A percentile compares a stretch with the other conserved stretches of the same genome.
phyloP scores from a whole-genome alignment of 441 rosid genomes.

The Populus hybrid region DNA sequence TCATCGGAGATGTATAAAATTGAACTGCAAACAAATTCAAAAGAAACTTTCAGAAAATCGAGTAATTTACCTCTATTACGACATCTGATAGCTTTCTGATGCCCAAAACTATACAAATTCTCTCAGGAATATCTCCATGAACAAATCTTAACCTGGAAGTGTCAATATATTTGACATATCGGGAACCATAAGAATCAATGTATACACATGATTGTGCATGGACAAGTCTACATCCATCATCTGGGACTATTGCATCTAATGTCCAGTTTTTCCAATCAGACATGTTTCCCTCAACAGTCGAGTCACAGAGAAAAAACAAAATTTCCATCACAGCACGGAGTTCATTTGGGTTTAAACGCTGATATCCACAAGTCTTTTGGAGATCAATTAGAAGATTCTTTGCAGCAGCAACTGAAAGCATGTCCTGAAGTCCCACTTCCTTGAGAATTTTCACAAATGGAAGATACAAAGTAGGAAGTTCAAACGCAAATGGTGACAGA shows the following conservation, averaged over 20 bases:
- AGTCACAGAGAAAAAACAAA: conserved; percentile 70
- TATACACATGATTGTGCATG: conserved; percentile 80
- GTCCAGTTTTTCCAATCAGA: conserved; percentile 34
- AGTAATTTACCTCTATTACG: conserved; percentile 68
- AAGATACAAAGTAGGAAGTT: conserved; percentile 82
- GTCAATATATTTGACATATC: conserved; percentile 65
- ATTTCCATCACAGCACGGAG: conserved; percentile 96
- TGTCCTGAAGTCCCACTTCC: conserved; percentile 89
- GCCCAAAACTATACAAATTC: conserved; percentile 64
- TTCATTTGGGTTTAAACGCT: conserved; percentile 93
- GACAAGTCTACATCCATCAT: conserved; percentile 95
- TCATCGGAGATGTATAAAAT: background rate
- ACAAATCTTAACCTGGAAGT: conserved; percentile 79
- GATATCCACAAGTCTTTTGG: conserved; percentile 85
- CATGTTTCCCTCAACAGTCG: conserved; percentile 33
- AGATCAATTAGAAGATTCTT: conserved; percentile 69
- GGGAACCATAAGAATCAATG: conserved; percentile 81
- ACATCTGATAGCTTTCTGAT: conserved; percentile 90
- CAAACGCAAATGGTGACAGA: conserved; percentile 96
- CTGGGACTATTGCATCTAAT: conserved; percentile 78
- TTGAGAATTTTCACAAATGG: conserved; percentile 81
- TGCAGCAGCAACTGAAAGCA: conserved; percentile 72
- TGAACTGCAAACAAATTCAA: conserved; percentile 2
- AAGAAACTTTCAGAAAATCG: conserved; percentile 11
- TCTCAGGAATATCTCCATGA: conserved; percentile 83